Evolutionary conservation across 768 basidiomycete species (phyloP), one percentile per base, ranked within the genome.

Genomic region (Kwoniella sp.): DNA sequence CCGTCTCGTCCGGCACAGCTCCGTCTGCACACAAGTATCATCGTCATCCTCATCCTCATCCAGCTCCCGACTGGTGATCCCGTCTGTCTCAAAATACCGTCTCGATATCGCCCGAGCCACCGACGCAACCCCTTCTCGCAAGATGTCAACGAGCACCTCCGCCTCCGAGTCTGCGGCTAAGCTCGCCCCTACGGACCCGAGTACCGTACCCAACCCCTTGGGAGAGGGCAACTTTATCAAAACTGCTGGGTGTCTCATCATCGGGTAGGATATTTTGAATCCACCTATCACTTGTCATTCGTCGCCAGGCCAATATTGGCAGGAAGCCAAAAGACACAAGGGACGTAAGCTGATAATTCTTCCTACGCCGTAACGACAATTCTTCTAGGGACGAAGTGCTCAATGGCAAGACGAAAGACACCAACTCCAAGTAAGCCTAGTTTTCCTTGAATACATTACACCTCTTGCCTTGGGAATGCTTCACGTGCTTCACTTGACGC

Each of bases 351-450:
- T n/a, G n/a, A n/a, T n/a, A n/a, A n/a, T n/a, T n/a, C n/a, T n/a
- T n/a, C n/a, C n/a, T n/a, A n/a, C n/a, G n/a, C n/a, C n/a, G n/a
- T n/a, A n/a, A n/a, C n/a, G n/a, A n/a, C n/a, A n/a, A n/a, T n/a
- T n/a, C n/a, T n/a, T n/a, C n/a, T 55, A 92, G 92, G 9, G 92
- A 94, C 80, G 92, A 95, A 74, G 92, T 95, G 37, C 82, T 97
- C 58, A 95, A 95, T 68, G 93, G 93, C 50, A 92, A 93, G 85
- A 92, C 91, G 0, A 85, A 86, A 47, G 72, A 75, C 59, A 72
- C 74, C 11, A 76, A 74, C 57, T 73, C 71, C 58, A 73, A 76
- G 73, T 73, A 51, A 65, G 70, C 50, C 9, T 3, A 5, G 34
- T 5, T 34, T 34, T 34, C 34, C 13, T 34, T n/a, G n/a, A 34